These are phyloP conservation scores for Saraca asoca DNA, from an alignment of 331 rosid genomes.

Conservation along the genomic window DNA sequence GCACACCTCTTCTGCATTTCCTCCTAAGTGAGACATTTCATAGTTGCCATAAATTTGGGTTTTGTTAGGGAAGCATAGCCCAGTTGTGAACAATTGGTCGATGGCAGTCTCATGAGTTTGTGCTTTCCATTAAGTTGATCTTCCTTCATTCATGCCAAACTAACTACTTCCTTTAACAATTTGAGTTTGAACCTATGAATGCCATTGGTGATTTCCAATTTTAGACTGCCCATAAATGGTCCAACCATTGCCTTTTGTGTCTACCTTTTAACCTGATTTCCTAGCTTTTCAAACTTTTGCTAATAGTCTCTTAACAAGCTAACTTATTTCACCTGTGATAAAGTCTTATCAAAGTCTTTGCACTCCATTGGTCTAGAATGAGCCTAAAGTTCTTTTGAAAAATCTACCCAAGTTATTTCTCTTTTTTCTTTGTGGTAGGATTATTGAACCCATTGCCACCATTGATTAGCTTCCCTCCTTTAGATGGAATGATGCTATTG, in stretches of 20 bases:
- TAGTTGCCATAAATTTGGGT: no score
- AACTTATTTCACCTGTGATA: neutral
- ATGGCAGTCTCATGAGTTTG: neutral
- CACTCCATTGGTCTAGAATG: neutral
- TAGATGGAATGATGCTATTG: neutral
- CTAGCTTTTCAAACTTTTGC: neutral
- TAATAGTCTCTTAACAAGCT: neutral
- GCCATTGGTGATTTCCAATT: neutral
- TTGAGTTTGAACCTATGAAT: neutral
- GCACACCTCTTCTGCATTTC: neutral
- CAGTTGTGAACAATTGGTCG: neutral
- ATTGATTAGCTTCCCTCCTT: slow-evolving; percentile 1
- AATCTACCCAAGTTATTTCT: neutral
- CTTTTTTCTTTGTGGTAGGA: neutral
- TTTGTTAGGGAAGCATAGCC: neutral
- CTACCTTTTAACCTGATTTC: neutral
- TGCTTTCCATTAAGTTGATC: neutral
- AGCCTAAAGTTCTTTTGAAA: slow-evolving; percentile 7
- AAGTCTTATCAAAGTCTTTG: neutral
- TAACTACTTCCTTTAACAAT: neutral
- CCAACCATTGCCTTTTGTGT: neutral
- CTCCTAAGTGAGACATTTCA: neutral
- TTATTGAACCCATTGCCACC: neutral
- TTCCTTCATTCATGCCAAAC: neutral
- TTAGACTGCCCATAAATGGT: neutral